phyloP scores from a whole-genome alignment of 208 protist genomes.

The Phytomonas sp. region DNA sequence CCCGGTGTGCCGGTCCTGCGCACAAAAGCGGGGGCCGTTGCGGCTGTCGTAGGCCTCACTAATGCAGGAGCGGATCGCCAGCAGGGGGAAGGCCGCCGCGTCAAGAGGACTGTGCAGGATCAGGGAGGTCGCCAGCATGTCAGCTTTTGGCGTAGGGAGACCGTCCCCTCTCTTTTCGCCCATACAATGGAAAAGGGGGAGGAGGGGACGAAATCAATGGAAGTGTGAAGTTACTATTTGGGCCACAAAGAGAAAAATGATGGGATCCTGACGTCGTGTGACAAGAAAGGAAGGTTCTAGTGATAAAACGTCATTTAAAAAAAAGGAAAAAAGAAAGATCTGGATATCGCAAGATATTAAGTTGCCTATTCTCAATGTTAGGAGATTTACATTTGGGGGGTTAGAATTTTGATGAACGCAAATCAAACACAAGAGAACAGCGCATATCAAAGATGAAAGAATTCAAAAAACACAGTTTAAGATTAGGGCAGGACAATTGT shows the following conservation, averaged over 20 bases:
- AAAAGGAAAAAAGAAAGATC: too few species aligned
- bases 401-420: too few species aligned
- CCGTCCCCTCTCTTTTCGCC: too few species aligned
- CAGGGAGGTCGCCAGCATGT: slow-evolving; percentile 37
- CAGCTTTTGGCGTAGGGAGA: not conserved
- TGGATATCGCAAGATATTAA: too few species aligned
- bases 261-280: not conserved
- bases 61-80: slow-evolving; percentile 53
- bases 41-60: slow-evolving; percentile 65
- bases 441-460: too few species aligned
- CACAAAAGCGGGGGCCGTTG: slow-evolving; percentile 72
- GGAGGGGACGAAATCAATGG: too few species aligned
- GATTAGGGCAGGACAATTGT: too few species aligned
- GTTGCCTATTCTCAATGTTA: too few species aligned
- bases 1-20: slow-evolving; percentile 57
- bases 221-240: not conserved
- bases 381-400: too few species aligned
- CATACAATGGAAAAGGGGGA: too few species aligned
- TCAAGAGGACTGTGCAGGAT: slow-evolving; percentile 27
- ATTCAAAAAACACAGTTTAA: too few species aligned
- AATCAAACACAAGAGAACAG: too few species aligned
- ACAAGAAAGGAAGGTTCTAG: not conserved
- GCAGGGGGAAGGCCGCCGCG: slow-evolving; percentile 56
- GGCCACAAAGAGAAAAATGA: not conserved
- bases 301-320: not conserved